Base-by-base conservation (phyloP, 345 rosid species). In the Reutealis trisperma region DNA sequence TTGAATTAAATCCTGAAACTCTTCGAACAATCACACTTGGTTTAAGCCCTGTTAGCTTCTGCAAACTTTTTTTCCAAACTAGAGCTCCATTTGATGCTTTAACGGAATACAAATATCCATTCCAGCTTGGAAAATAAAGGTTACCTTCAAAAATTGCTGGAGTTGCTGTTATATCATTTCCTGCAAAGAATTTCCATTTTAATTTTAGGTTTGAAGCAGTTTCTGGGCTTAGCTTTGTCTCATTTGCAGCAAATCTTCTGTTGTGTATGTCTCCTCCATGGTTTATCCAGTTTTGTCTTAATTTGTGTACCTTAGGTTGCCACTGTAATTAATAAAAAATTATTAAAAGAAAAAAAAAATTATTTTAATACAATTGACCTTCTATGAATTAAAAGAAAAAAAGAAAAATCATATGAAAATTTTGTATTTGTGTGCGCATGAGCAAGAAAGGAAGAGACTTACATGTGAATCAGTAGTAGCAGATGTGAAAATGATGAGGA, bases 111-210 rank as follows among this genome's bases (percentile, higher is more conserved):
- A 84, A 8, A 70, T 81, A 27, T 1, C 84, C 78, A 68, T 84
- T 78, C 86, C 84, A 81, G 78, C 84, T 74, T 24, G 86, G 82
- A 42, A 84, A 84, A 63, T 80, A 84, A 60, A 84, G 57, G 57
- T 72, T 68, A 14, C 70, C 75, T 6, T 81, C 12, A 54, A 42
- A 81, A 52, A 75, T 78, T 37, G 86, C 78, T 16, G 83, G 86
- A 11, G 86, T 83, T 64, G 72, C 81, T 27, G 74, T 45, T 32
- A 80, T 71, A 18, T 80, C 76, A 2, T 15, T 49, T 2, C 86
- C 86, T 34, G 86, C 65, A 6, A 22, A n/a, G 68, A 77, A 83
- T 25, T 74, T 62, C 84, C 86, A 80, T 44, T 77, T 83, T 49
- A 83, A 60, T 2, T 16, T 21, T 2, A 79, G 76, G 2, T 63